These are phyloP conservation scores for Lentithecium fluviatile DNA, from an alignment of 495 filamentous ascomycete genomes.

Conservation along the genomic window DNA sequence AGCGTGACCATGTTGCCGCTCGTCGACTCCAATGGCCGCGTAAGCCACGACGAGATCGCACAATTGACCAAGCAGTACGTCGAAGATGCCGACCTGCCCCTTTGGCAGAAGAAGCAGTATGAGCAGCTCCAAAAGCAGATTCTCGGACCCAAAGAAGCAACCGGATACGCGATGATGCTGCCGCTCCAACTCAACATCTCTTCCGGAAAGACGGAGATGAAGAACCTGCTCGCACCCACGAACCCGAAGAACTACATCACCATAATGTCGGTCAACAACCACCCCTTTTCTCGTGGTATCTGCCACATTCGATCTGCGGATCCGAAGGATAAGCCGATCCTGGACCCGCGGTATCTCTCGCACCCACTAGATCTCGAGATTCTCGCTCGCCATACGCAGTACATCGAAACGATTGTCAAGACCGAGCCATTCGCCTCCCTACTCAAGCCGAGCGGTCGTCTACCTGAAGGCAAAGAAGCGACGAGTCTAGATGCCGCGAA, in stretches of 20 bases:
- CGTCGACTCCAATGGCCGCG: too few relatives aligned
- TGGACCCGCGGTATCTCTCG: slow-evolving; percentile 57
- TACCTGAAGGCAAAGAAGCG: neutral
- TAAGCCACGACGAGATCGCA: too few relatives aligned
- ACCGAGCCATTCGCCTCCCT: neutral
- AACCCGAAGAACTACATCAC: slow-evolving; percentile 34
- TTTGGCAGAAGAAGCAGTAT: too few relatives aligned
- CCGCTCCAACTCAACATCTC: too few relatives aligned
- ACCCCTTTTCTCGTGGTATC: slow-evolving; percentile 49
- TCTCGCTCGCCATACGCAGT: neutral
- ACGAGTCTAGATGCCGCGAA: neutral
- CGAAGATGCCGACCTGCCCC: too few relatives aligned
- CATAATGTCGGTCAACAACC: slow-evolving; percentile 36
- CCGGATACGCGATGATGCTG: too few relatives aligned
- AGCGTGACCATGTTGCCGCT: too few relatives aligned
- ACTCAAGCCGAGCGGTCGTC: slow-evolving; percentile 4
- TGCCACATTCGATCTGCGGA: slow-evolving; percentile 56
- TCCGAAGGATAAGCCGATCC: slow-evolving; percentile 53
- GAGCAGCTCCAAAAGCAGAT: too few relatives aligned
- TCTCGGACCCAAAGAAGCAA: too few relatives aligned
- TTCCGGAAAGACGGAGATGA: too few relatives aligned
- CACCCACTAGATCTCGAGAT: slow-evolving; percentile 20
- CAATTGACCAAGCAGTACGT: too few relatives aligned
- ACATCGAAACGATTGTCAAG: neutral
- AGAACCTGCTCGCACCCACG: neutral